phyloP scores from a whole-genome alignment of 129 eudicot genomes.

The Saposhnikovia divaricata region DNA sequence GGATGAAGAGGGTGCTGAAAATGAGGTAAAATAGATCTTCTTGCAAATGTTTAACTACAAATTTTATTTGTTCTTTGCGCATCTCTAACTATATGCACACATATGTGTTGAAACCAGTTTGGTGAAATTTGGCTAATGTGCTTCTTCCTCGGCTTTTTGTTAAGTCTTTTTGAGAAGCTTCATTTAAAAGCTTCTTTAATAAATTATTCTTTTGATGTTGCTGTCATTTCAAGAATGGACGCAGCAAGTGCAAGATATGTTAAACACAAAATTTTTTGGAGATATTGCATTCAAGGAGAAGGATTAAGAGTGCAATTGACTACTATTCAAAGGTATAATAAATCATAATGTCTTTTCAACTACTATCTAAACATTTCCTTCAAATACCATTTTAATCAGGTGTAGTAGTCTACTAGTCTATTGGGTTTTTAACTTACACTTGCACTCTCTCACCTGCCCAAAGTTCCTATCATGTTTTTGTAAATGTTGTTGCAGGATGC shows the following conservation, averaged over 20 bases:
- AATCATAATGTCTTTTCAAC: not conserved
- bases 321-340: constrained; percentile 74
- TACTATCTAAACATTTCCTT: not conserved
- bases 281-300: constrained; percentile 92
- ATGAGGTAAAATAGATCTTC: constrained; percentile 46
- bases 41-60: not conserved
- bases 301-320: constrained; percentile 76
- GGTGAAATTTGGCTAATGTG: too few species aligned
- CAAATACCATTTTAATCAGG: not conserved
- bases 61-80: not conserved
- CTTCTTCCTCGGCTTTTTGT: not conserved
- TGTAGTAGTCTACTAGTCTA: not conserved
- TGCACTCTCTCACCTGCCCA: not conserved
- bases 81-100: not conserved
- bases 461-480: not conserved
- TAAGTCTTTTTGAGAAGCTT: not conserved
- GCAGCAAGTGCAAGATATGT: constrained; percentile 96
- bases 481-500: not conserved
- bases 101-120: not conserved
- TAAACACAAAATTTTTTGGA: constrained; percentile 87
- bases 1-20: constrained; percentile 98
- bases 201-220: constrained; percentile 28
- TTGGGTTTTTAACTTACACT: not conserved
- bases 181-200: not conserved
- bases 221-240: constrained; percentile 99